These are phyloP conservation scores for Camellia japonica DNA, from an alignment of 148 eudicot species.

Conservation along the genomic window DNA sequence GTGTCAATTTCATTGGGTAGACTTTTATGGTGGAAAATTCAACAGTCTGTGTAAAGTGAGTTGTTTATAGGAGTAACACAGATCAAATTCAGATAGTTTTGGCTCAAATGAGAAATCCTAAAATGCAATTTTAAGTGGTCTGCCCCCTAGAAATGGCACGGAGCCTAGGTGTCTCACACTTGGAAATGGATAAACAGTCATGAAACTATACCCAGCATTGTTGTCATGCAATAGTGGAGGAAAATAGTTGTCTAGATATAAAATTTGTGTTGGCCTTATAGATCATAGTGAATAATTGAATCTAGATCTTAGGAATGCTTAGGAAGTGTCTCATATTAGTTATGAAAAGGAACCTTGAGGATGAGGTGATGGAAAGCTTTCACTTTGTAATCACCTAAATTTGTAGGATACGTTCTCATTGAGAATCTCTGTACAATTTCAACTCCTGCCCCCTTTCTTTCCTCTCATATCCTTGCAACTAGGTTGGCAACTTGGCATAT, in stretches of 20 bases:
- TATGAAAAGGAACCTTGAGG: neutral
- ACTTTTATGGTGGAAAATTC: neutral
- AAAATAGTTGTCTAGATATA: neutral
- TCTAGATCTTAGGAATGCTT: neutral
- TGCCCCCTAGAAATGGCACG: neutral
- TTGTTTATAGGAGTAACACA: neutral
- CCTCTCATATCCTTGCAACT: neutral
- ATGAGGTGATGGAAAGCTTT: neutral
- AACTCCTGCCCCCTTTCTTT: neutral
- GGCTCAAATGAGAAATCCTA: neutral
- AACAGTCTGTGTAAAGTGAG: no score
- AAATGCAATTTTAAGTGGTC: neutral
- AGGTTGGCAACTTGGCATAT: neutral
- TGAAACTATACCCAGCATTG: neutral
- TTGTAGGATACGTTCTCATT: neutral
- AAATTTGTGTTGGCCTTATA: neutral
- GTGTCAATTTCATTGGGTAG: neutral
- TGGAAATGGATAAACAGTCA: neutral
- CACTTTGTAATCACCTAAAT: conserved; percentile 4
- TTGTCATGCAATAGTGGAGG: neutral
- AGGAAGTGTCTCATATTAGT: neutral
- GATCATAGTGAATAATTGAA: neutral
- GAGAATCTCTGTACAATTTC: neutral
- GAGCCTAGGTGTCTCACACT: neutral
- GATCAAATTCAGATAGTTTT: conserved; percentile 3